Evolutionary conservation across 2,329 filamentous ascomycete species (phyloP), one percentile per base, ranked within the genome.

Genomic region (Colletotrichum noveboracense): DNA sequence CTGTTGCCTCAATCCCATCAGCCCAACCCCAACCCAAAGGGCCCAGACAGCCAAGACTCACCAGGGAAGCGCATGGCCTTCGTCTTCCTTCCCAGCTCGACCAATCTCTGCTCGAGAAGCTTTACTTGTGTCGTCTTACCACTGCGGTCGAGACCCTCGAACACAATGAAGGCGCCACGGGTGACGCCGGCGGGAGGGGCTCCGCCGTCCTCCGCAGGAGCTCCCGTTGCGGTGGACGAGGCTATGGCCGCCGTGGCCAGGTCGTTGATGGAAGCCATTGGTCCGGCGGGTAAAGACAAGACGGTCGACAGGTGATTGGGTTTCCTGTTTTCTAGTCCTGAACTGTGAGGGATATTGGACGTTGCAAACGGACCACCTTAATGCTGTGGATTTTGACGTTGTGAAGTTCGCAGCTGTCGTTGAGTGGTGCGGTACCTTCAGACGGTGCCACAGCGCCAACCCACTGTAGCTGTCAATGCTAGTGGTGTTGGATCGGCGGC

Each of bases 51-150:
- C 43, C 43, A 43, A 43, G 10, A 55, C 60, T 56, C 81, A 91
- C 90, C 90, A 18, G 90, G 90, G 80, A 92, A 92, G 58, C 90
- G 84, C 88, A 92, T 88, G 36, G 88, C 85, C 83, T 88, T 86
- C 62, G 91, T 89, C 58, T 85, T 84, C 73, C 83, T 82, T 7
- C 89, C 89, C 70, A 85, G 84, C 79, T 88, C 87, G 8, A 87
- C 83, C 74, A 91, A 88, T 26, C 87, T 82, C 84, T 90, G 84
- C 84, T 90, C 88, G 66, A 98, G 87, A 61, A 92, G 86, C 80
- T 93, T 90, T 79, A 95, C 96, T 89, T 98, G 96, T 38, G 96
- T 98, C 26, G 95, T 96, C 89, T 98, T 98, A 71, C 96, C 96
- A 58, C 96, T 95, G 78, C 95, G 92, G 81, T 98, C 96, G 77